A percentile compares a stretch with the other conserved stretches of the same genome.
Evolutionary conservation across 768 basidiomycete species (phyloP).

Genomic region (Amanita subjunquillea): DNA sequence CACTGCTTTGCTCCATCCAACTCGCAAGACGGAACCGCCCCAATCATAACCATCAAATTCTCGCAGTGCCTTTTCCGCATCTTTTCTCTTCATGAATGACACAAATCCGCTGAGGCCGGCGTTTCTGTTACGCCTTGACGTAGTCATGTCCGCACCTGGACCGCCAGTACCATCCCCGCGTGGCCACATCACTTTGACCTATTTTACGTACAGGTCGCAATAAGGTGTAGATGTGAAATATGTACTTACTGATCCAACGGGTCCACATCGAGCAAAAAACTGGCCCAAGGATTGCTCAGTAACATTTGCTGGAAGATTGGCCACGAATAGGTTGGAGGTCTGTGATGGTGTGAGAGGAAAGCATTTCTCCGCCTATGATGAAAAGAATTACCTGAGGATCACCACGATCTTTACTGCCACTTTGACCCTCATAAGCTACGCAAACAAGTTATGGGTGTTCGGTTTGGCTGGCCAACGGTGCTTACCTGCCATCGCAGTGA

Average conservation of each 20-base stretch:
- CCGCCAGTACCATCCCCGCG: conserved; percentile 61
- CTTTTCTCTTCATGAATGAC: conserved; percentile 88
- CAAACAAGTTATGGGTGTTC: conserved; percentile 1
- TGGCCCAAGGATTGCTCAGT: conserved; percentile 79
- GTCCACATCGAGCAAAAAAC: conserved; percentile 86
- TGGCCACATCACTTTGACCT: conserved; percentile 99
- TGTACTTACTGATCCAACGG: conserved; percentile 76
- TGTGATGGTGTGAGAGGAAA: conserved; percentile 15
- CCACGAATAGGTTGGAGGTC: conserved; percentile 96
- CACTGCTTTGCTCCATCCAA: conserved; percentile 97
- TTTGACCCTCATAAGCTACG: conserved; percentile 80
- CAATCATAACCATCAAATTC: conserved; percentile 92
- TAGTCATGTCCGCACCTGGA: conserved; percentile 69
- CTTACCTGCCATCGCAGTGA: conserved; percentile 84
- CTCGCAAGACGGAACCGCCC: conserved; percentile 80
- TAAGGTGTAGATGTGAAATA: neutral
- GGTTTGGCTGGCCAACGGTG: conserved; percentile 3
- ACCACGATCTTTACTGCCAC: conserved; percentile 81
- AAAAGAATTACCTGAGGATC: conserved; percentile 61
- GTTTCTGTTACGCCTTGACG: conserved; percentile 58
- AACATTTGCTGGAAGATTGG: conserved; percentile 81
- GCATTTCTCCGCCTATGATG: neutral
- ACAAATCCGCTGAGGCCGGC: conserved; percentile 91
- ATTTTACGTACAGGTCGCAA: neutral
- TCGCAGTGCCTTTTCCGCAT: conserved; percentile 81